A percentile compares a stretch with the other conserved stretches of the same genome.
Evolutionary conservation across 1,284 basidiomycete genomes (phyloP).

Genomic region (Ceratobasidium sp.): DNA sequence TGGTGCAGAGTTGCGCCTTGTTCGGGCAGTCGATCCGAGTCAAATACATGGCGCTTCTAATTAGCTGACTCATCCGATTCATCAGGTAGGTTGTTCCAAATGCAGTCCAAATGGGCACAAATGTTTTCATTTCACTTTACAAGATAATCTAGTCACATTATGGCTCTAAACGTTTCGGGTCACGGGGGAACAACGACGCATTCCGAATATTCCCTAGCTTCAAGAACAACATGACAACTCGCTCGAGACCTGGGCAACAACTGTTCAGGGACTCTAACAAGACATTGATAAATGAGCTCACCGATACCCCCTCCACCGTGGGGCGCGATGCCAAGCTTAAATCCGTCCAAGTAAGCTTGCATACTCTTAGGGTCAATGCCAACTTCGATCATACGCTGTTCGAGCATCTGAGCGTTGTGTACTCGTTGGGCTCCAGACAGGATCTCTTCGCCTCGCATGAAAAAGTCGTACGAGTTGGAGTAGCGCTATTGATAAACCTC

Average conservation of each 20-base stretch:
- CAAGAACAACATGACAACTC: conserved; percentile 95
- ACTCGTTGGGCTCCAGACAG: conserved; percentile 97
- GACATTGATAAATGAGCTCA: conserved; percentile 33
- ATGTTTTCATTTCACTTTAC: conserved; percentile 7
- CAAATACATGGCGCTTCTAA: conserved; percentile 35
- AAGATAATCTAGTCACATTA: conserved; percentile 13
- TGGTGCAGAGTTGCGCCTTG: not conserved
- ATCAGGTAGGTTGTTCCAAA: not conserved
- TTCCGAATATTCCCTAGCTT: conserved; percentile 96
- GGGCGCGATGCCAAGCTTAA: conserved; percentile 93
- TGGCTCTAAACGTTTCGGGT: conserved; percentile 72
- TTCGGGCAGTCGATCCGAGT: conserved; percentile 17
- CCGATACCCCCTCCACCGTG: conserved; percentile 86
- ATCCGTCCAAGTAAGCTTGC: conserved; percentile 93
- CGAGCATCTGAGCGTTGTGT: conserved; percentile 88
- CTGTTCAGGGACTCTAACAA: not conserved
- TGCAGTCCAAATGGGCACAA: not conserved
- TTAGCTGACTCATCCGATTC: conserved; percentile 43
- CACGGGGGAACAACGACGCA: conserved; percentile 94
- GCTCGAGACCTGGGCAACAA: conserved; percentile 75
- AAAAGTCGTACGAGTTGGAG: conserved; percentile 99
- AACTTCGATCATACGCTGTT: conserved; percentile 81
- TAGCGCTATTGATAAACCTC: conserved; percentile 69
- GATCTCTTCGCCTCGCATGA: conserved; percentile 99
- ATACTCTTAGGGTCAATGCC: conserved; percentile 87